Evolutionary conservation across 73 alveolate species (phyloP), one percentile per base, ranked within the genome.

Genomic region (Urostyla sp.): DNA sequence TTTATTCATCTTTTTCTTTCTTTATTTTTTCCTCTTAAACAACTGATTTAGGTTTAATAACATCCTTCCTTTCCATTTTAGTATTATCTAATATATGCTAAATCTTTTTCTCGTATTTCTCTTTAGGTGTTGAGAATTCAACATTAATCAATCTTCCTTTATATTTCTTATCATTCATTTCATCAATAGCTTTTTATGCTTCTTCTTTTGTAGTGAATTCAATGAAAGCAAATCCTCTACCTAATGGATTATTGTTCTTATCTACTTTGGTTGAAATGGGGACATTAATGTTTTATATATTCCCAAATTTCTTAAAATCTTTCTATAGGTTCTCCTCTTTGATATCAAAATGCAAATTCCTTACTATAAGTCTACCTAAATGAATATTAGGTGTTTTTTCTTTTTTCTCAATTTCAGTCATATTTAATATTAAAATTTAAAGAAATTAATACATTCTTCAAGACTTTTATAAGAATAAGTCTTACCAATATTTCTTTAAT

Each of bases 131-230:
- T 20, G 88, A 67, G 13, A 59, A 36, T 45, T 84, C 92, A 48
- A 84, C 50, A 0, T 87, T 77, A 34, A 84, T 36, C 0, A 67
- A 57, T 49, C 92, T 74, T 18, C 92, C 92, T 46, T 84, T 84
- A 50, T 75, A 75, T 35, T 83, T 53, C 30, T 76, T 31, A 0
- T 85, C 92, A 51, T 75, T 84, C 90, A 89, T 51, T 16, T 61
- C 90, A 66, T 89, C 92, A 67, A 92, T 89, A 1, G 95, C 95
- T 78, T 89, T 89, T 46, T 85, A 84, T 31, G 96, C 98, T 53
- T 92, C 94, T 26, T 69, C 96, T 80, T 80, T 89, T 35, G 77
- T 88, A 45, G 60, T 48, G 55, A 89, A 89, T 59, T 92, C 98
- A 43, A 92, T 60, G 69, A 92, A 92, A 2, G 94, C 98, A 50